These are phyloP conservation scores for Astrocystis sublimbata DNA, from an alignment of 495 filamentous ascomycete genomes.

Conservation along the genomic window DNA sequence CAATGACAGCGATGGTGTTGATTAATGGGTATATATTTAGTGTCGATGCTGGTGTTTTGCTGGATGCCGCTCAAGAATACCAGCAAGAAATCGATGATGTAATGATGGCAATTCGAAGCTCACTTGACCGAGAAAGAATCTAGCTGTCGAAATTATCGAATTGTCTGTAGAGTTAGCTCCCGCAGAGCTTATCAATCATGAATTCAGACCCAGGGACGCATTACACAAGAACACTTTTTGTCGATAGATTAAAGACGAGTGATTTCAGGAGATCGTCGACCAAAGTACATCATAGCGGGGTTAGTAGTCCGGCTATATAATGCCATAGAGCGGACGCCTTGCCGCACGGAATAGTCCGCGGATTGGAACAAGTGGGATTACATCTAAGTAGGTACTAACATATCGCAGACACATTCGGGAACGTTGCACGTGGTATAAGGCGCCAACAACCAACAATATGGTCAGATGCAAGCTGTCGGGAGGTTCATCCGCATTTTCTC, in stretches of 20 bases:
- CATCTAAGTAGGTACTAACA: background rate
- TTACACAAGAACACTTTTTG: background rate
- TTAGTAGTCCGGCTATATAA: background rate
- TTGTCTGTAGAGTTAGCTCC: background rate
- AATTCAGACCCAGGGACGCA: background rate
- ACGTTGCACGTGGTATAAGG: no score
- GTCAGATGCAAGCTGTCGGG: background rate
- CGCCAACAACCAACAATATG: no score
- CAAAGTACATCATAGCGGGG: background rate
- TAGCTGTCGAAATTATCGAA: background rate
- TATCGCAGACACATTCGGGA: background rate
- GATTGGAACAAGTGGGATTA: background rate
- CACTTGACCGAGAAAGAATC: background rate
- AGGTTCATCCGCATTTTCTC: background rate
- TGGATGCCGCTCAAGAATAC: background rate
- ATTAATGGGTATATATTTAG: background rate
- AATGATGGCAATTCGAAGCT: background rate
- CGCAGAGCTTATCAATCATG: background rate
- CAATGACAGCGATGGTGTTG: background rate
- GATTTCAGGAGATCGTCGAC: background rate
- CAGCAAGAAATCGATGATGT: constrained; percentile 6
- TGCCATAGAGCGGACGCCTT: no score
- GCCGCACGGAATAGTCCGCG: background rate
- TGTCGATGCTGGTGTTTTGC: background rate
- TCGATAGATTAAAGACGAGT: background rate